These are phyloP conservation scores for Berkeleyomyces rouxiae DNA, from an alignment of 2,329 filamentous ascomycete genomes.

Conservation along the genomic window DNA sequence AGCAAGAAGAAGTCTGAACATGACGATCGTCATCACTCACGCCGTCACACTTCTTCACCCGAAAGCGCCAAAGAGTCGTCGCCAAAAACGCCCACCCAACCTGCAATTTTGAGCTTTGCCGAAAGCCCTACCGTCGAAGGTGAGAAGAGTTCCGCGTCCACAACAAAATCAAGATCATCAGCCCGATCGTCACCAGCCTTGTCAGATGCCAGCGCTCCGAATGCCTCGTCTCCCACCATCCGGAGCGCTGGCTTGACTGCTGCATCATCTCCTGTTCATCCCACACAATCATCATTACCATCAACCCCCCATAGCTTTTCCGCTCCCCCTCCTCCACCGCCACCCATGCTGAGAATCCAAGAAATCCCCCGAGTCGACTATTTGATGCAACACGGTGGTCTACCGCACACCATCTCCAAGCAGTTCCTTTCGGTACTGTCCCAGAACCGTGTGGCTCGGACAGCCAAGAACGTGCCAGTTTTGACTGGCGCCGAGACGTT, in stretches of 20 bases:
- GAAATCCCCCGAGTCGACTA: slow-evolving; percentile 80
- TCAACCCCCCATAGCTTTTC: slow-evolving; percentile 24
- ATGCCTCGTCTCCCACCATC: neutral
- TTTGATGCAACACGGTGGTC: slow-evolving; percentile 71
- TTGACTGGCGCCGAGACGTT: slow-evolving; percentile 53
- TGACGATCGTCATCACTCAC: slow-evolving; percentile 29
- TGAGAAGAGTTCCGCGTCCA: slow-evolving; percentile 13
- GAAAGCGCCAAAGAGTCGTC: slow-evolving; percentile 38
- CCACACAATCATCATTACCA: slow-evolving; percentile 19
- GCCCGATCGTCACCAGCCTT: slow-evolving; percentile 3
- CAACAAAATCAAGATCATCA: neutral
- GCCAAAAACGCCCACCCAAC: slow-evolving; percentile 42
- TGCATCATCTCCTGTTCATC: slow-evolving; percentile 21
- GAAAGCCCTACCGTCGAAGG: slow-evolving; percentile 11
- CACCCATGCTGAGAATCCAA: slow-evolving; percentile 52
- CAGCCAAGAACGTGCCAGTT: slow-evolving; percentile 44
- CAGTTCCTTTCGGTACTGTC: slow-evolving; percentile 52
- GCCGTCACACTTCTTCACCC: slow-evolving; percentile 21
- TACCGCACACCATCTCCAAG: slow-evolving; percentile 54
- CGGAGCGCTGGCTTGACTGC: slow-evolving; percentile 19
- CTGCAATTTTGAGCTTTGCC: slow-evolving; percentile 25
- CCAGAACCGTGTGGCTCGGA: slow-evolving; percentile 30
- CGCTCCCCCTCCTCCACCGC: slow-evolving; percentile 51
- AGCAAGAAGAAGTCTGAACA: slow-evolving; percentile 23
- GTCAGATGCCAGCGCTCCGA: slow-evolving; percentile 1